phyloP scores from a whole-genome alignment of 768 basidiomycete species.

The Lenzites betulinus region DNA sequence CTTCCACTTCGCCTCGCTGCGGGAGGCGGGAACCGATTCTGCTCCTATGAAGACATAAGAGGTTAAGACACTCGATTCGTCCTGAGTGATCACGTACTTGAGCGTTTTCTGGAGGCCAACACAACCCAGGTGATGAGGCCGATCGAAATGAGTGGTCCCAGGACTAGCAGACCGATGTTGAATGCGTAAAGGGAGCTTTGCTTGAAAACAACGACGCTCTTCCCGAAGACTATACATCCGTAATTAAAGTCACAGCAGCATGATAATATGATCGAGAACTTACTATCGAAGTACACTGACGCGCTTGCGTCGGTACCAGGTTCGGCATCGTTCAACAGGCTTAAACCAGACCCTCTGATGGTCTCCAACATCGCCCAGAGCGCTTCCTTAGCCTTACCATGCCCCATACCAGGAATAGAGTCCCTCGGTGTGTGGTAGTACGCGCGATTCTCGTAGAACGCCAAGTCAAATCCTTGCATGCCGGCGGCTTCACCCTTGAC shows the following conservation, averaged over 20 bases:
- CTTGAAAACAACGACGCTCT: slow-evolving; percentile 52
- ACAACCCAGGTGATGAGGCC: slow-evolving; percentile 44
- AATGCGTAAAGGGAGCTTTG: slow-evolving; percentile 50
- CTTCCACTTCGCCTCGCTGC: slow-evolving; percentile 27
- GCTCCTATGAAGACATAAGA: slow-evolving; percentile 9
- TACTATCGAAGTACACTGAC: slow-evolving; percentile 75
- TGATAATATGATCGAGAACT: slow-evolving; percentile 26
- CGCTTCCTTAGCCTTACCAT: slow-evolving; percentile 51
- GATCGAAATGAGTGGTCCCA: slow-evolving; percentile 59
- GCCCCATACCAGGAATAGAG: slow-evolving; percentile 54
- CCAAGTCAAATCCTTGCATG: slow-evolving; percentile 74
- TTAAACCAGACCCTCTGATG: slow-evolving; percentile 53
- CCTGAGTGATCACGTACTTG: slow-evolving; percentile 10
- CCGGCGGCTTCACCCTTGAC: slow-evolving; percentile 36
- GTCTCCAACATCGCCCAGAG: slow-evolving; percentile 84
- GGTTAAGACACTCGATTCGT: background rate
- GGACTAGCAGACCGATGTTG: slow-evolving; percentile 61
- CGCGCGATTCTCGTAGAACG: slow-evolving; percentile 75
- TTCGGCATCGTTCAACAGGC: slow-evolving; percentile 48
- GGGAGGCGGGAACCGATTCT: background rate
- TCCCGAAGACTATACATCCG: slow-evolving; percentile 50
- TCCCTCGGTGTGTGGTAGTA: slow-evolving; percentile 80
- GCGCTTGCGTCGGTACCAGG: slow-evolving; percentile 29
- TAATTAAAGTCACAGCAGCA: slow-evolving; percentile 28
- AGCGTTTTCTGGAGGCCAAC: slow-evolving; percentile 26